A percentile compares a stretch with the other conserved stretches of the same genome.
phyloP scores from a whole-genome alignment of 306 rosid genomes.

The Sesbania bispinosa region DNA sequence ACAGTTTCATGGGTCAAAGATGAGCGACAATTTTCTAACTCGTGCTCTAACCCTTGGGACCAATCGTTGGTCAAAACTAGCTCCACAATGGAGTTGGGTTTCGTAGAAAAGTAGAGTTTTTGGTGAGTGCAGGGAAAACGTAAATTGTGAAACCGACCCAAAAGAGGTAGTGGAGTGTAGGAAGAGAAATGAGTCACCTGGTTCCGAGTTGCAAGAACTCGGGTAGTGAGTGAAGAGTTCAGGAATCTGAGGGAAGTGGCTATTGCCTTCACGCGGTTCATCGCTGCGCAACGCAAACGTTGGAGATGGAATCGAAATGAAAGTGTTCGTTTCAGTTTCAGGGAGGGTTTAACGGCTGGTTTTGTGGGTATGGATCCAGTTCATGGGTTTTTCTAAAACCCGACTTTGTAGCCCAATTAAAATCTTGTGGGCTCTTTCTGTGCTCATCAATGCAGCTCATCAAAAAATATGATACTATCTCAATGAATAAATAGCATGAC shows the following conservation, averaged over 20 bases:
- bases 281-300: constrained; percentile 18
- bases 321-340: not conserved
- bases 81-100: constrained; percentile 50
- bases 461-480: too few species aligned
- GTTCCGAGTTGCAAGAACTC: constrained; percentile 23
- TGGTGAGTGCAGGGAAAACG: constrained; percentile 30
- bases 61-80: constrained; percentile 53
- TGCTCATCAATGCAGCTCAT: too few species aligned
- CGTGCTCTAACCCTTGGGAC: constrained; percentile 60
- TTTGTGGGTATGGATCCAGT: not conserved
- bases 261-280: constrained; percentile 58
- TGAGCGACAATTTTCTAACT: constrained; percentile 41
- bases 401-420: not conserved
- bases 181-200: constrained; percentile 52
- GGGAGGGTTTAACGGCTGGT: constrained; percentile 27
- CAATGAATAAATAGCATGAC: too few species aligned
- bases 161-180: constrained; percentile 21
- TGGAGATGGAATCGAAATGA: too few species aligned
- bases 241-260: constrained; percentile 39
- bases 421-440: not conserved
- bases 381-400: not conserved
- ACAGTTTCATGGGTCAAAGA: constrained; percentile 60
- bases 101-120: constrained; percentile 48
- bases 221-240: constrained; percentile 37
- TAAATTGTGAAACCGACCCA: constrained; percentile 17